These are phyloP conservation scores for Dictyostelium citrinum DNA, from an alignment of 78 protist species.

Conservation along the genomic window DNA sequence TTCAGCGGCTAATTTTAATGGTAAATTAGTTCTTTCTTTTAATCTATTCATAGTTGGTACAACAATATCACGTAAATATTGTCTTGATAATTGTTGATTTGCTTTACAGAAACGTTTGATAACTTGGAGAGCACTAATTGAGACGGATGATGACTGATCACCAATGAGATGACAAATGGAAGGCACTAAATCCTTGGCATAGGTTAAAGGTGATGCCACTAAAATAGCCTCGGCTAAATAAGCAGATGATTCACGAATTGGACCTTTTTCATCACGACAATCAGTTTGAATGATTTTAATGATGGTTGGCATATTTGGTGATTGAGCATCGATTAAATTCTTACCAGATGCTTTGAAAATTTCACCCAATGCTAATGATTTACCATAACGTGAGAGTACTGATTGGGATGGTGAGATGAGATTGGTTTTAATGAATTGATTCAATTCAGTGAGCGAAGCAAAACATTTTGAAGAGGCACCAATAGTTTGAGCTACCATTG, in stretches of 20 bases:
- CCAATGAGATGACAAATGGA: constrained; percentile 9
- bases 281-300: constrained; percentile 36
- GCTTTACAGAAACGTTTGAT: constrained; percentile 62
- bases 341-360: constrained; percentile 31
- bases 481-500: constrained; percentile 32
- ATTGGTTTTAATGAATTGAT: constrained; percentile 29
- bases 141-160: constrained; percentile 56
- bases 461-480: constrained; percentile 71
- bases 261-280: constrained; percentile 70
- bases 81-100: constrained; percentile 4
- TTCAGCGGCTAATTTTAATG: constrained; percentile 69
- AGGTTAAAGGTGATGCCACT: not conserved
- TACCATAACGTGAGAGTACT: constrained; percentile 51
- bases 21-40: constrained; percentile 73
- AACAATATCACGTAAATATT: constrained; percentile 39
- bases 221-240: constrained; percentile 32
- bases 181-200: constrained; percentile 24
- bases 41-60: constrained; percentile 74
- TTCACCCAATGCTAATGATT: constrained; percentile 54
- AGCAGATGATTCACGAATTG: constrained; percentile 65
- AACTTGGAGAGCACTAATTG: constrained; percentile 58
- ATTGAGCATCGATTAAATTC: not conserved
- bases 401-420: constrained; percentile 45
- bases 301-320: constrained; percentile 26
- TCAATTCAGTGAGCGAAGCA: not conserved